phyloP scores from a whole-genome alignment of 2,329 filamentous ascomycete genomes.

The Neopestalotiopsis rosae region DNA sequence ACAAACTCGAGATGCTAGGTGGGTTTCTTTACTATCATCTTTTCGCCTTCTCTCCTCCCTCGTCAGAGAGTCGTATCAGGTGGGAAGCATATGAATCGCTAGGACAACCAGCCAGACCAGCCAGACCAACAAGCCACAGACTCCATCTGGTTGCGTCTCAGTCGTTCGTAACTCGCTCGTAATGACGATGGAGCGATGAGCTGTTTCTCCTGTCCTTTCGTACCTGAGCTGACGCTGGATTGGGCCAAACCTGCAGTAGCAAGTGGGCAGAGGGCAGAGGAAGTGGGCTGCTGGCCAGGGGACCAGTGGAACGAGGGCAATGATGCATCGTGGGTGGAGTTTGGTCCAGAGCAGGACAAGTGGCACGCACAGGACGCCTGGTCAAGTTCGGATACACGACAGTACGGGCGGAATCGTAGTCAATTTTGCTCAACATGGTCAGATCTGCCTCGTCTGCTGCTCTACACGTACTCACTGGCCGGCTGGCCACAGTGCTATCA shows the following conservation, averaged over 20 bases:
- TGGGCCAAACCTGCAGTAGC: background rate
- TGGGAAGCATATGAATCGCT: background rate
- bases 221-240: conserved; percentile 1
- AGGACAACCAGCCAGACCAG: background rate
- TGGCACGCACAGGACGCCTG: background rate
- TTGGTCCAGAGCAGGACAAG: background rate
- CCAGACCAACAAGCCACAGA: background rate
- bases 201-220: conserved; percentile 1
- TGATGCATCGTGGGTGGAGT: conserved; percentile 1
- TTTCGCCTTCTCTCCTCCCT: background rate
- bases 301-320: background rate
- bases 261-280: background rate
- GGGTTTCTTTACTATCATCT: background rate
- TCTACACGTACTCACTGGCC: background rate
- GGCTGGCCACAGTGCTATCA: background rate
- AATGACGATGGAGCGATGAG: conserved; percentile 2
- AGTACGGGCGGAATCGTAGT: background rate
- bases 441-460: background rate
- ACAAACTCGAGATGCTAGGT: background rate
- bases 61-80: conserved; percentile 2
- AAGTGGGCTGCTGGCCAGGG: background rate
- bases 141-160: background rate
- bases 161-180: background rate
- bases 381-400: background rate
- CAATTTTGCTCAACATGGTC: background rate